A percentile compares a stretch with the other conserved stretches of the same genome.
These are phyloP conservation scores for Collybia sordida DNA, from an alignment of 768 basidiomycete species.

Conservation along the genomic window DNA sequence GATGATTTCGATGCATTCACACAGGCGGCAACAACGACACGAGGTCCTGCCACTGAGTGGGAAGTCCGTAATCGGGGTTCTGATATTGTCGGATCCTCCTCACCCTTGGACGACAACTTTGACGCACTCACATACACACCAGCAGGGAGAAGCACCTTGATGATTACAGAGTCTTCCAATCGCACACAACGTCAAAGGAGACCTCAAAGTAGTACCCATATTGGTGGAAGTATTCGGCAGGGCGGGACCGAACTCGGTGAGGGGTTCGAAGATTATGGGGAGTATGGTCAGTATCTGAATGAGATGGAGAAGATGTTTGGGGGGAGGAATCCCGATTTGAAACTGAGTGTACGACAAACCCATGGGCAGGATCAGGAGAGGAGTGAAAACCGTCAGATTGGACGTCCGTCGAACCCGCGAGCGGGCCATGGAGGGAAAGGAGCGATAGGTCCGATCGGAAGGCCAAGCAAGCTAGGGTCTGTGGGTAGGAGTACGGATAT, in stretches of 20 bases:
- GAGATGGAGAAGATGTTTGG: constrained; percentile 29
- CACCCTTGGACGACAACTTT: constrained; percentile 38
- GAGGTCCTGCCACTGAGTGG: constrained; percentile 21
- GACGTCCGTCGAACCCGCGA: constrained; percentile 9
- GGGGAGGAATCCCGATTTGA: constrained; percentile 17
- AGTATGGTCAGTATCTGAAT: constrained; percentile 29
- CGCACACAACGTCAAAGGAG: background rate
- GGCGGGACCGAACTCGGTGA: constrained; percentile 5
- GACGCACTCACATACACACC: constrained; percentile 28
- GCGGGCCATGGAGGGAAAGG: constrained; percentile 10
- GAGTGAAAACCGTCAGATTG: constrained; percentile 11
- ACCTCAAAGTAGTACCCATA: constrained; percentile 1
- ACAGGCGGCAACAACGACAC: constrained; percentile 21
- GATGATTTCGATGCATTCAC: constrained; percentile 42
- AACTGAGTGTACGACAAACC: constrained; percentile 17
- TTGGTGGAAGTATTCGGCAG: constrained; percentile 4
- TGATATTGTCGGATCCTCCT: constrained; percentile 20
- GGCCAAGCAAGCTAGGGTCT: constrained; percentile 19
- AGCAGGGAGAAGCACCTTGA: constrained; percentile 7
- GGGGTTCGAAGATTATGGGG: constrained; percentile 29
- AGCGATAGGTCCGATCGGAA: constrained; percentile 21
- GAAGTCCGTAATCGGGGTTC: constrained; percentile 11
- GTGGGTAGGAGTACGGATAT: constrained; percentile 6
- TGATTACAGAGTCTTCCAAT: background rate
- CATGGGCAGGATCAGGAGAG: constrained; percentile 7